A percentile compares a stretch with the other conserved stretches of the same genome.
These are phyloP conservation scores for Fusarium longipes DNA, from an alignment of 2,329 filamentous ascomycete genomes.

Conservation along the genomic window DNA sequence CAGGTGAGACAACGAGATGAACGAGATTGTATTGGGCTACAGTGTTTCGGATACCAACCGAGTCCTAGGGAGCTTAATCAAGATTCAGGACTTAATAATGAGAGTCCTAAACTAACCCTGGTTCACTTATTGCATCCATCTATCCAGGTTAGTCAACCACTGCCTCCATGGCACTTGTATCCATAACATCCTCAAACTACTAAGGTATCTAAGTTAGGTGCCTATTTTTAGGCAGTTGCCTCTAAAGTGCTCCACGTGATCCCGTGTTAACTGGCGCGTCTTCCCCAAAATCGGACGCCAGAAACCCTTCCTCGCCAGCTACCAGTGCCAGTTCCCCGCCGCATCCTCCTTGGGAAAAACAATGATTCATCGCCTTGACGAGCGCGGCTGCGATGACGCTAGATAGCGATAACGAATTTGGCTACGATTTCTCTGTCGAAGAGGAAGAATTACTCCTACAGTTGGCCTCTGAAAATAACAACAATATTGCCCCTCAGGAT, in stretches of 20 bases:
- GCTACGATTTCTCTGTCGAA: slow-evolving; percentile 59
- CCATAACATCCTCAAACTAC: too few species aligned
- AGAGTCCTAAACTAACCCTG: not conserved
- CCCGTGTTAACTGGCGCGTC: slow-evolving; percentile 39
- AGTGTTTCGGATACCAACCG: not conserved
- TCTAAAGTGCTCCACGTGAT: slow-evolving; percentile 39
- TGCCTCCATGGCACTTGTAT: too few species aligned
- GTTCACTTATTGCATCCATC: not conserved
- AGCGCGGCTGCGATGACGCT: slow-evolving; percentile 29
- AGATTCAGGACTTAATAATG: not conserved
- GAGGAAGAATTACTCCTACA: slow-evolving; percentile 58
- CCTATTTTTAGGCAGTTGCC: slow-evolving; percentile 10
- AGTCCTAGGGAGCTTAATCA: not conserved
- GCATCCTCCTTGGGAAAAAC: slow-evolving; percentile 9
- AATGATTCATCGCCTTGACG: slow-evolving; percentile 41
- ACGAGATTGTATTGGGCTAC: not conserved
- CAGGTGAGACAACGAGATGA: slow-evolving; percentile 10
- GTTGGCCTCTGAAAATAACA: slow-evolving; percentile 45
- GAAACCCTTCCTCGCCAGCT: slow-evolving; percentile 12
- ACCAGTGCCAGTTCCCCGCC: slow-evolving; percentile 5
- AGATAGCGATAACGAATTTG: slow-evolving; percentile 58
- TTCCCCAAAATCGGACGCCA: slow-evolving; percentile 5
- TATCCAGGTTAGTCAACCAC: not conserved
- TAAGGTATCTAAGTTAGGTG: too few species aligned
- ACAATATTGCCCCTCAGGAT: not conserved